A percentile compares a stretch with the other conserved stretches of the same genome.
Evolutionary conservation across 2,329 filamentous ascomycete species (phyloP).

Genomic region (Nemania bipapillata): DNA sequence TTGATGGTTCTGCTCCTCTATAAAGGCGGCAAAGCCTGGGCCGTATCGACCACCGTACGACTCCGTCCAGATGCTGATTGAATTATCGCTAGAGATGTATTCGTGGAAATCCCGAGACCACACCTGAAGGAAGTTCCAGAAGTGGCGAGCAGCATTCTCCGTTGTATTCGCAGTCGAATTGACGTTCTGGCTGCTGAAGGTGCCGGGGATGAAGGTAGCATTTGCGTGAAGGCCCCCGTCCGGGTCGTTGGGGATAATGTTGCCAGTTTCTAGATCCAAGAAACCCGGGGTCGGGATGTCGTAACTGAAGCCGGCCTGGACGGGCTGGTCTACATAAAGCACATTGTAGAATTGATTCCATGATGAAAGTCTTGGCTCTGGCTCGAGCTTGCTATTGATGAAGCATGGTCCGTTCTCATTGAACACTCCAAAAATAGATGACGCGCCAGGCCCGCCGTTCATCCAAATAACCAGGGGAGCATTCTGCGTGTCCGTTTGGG

Average conservation of each 20-base stretch:
- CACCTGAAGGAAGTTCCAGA: constrained; percentile 70
- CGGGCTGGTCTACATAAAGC: constrained; percentile 64
- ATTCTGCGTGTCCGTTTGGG: constrained; percentile 48
- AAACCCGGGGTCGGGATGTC: constrained; percentile 69
- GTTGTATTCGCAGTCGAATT: constrained; percentile 45
- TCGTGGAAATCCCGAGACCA: constrained; percentile 66
- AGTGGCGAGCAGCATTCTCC: constrained; percentile 59
- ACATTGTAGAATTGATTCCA: constrained; percentile 68
- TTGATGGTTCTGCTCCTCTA: constrained; percentile 50
- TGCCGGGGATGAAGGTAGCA: constrained; percentile 49
- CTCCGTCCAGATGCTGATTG: constrained; percentile 56
- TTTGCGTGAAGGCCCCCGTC: constrained; percentile 44
- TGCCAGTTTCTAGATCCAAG: constrained; percentile 56
- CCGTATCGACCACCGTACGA: constrained; percentile 53
- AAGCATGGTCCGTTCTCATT: constrained; percentile 62
- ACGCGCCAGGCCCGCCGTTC: constrained; percentile 68
- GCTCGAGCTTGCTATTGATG: constrained; percentile 61
- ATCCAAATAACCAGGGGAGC: constrained; percentile 65
- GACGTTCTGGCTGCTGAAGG: constrained; percentile 61
- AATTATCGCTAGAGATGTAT: constrained; percentile 68
- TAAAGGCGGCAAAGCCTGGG: constrained; percentile 48
- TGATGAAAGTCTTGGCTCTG: too few relatives aligned
- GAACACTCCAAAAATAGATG: constrained; percentile 65
- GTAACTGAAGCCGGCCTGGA: constrained; percentile 71
- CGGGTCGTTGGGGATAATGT: constrained; percentile 47